Conservation (phyloP, 768 basidiomycete genomes). For the Lactarius pseudohatsudake region DNA sequence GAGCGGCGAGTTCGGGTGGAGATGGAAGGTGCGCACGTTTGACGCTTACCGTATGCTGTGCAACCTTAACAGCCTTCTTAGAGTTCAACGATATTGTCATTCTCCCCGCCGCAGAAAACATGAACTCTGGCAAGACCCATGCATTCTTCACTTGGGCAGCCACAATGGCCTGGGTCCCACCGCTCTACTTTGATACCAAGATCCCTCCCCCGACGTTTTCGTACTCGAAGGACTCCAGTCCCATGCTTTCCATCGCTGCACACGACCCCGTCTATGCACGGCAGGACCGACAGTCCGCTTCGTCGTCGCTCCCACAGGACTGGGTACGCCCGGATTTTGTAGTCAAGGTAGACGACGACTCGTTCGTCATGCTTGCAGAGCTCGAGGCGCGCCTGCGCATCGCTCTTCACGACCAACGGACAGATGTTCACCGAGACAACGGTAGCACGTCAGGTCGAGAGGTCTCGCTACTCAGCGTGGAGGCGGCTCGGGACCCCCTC, state of each 20-base stretch:
- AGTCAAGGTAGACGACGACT: slow-evolving; percentile 93
- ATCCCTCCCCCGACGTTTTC: slow-evolving; percentile 53
- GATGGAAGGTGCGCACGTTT: slow-evolving; percentile 75
- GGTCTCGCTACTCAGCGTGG: slow-evolving; percentile 19
- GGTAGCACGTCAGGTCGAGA: neutral
- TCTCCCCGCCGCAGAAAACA: slow-evolving; percentile 85
- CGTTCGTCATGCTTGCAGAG: slow-evolving; percentile 93
- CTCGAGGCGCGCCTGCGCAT: slow-evolving; percentile 86
- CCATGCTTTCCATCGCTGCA: slow-evolving; percentile 60
- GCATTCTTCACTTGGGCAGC: slow-evolving; percentile 93
- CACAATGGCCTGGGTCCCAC: slow-evolving; percentile 87
- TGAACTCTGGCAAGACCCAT: slow-evolving; percentile 94
- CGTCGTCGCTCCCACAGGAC: slow-evolving; percentile 44
- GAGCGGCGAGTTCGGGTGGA: slow-evolving; percentile 80
- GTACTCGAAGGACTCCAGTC: slow-evolving; percentile 59
- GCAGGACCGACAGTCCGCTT: slow-evolving; percentile 46
- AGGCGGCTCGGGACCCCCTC: slow-evolving; percentile 54
- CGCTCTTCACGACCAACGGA: slow-evolving; percentile 52
- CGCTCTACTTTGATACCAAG: slow-evolving; percentile 55
- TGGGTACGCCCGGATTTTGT: slow-evolving; percentile 93
- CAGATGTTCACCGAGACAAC: neutral
- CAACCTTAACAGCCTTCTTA: slow-evolving; percentile 33
- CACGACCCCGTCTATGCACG: slow-evolving; percentile 69
- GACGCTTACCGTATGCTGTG: neutral
- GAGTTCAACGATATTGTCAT: slow-evolving; percentile 86